phyloP scores from a whole-genome alignment of 2,329 filamentous ascomycete species.

The Didymella pomorum region DNA sequence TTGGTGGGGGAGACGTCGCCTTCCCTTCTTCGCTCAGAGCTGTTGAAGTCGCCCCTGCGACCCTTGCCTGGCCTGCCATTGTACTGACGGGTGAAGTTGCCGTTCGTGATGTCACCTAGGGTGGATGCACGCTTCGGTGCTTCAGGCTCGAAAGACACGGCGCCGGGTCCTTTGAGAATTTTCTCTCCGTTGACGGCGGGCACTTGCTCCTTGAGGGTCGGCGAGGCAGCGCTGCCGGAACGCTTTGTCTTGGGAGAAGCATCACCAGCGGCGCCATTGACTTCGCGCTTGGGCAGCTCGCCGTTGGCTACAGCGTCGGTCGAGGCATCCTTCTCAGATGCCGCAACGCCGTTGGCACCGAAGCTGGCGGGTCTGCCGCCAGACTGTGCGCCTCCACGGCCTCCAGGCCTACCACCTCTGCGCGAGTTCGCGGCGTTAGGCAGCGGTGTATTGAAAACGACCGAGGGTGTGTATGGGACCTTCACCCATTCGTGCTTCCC shows the following conservation, averaged over 20 bases:
- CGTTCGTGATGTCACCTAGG: conserved; percentile 31
- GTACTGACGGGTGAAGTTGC: conserved; percentile 42
- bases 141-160: conserved; percentile 35
- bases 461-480: conserved; percentile 82
- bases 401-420: conserved; percentile 57
- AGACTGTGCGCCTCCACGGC: conserved; percentile 64
- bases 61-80: conserved; percentile 41
- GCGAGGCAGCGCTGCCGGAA: conserved; percentile 44
- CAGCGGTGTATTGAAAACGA: conserved; percentile 85
- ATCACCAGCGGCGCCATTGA: conserved; percentile 37
- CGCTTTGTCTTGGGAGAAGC: conserved; percentile 48
- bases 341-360: conserved; percentile 48
- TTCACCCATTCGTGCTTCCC: conserved; percentile 86
- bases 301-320: conserved; percentile 35
- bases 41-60: conserved; percentile 42
- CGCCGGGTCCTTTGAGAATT: conserved; percentile 28
- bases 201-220: conserved; percentile 39
- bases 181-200: conserved; percentile 37
- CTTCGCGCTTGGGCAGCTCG: conserved; percentile 46
- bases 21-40: conserved; percentile 45
- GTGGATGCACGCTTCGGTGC: conserved; percentile 31
- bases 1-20: conserved; percentile 44
- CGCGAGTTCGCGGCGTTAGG: conserved; percentile 56
- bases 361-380: conserved; percentile 58
- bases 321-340: conserved; percentile 49